Conservation (phyloP, 1,139 yeast species). For the Geotrichum reessii region DNA sequence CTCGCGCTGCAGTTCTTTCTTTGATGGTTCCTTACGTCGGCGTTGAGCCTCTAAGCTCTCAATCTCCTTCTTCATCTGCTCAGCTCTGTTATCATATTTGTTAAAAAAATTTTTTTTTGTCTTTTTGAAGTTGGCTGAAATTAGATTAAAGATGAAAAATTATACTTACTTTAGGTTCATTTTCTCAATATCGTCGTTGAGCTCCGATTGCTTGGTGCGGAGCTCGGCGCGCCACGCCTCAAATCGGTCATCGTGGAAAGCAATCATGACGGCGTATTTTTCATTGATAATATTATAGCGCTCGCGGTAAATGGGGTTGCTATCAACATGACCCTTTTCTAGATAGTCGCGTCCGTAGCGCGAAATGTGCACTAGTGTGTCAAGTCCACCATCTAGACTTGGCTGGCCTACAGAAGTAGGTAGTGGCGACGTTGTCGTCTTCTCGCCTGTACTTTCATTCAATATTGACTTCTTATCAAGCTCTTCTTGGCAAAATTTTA, state of each 20-base stretch:
- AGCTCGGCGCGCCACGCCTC: conserved; percentile 61
- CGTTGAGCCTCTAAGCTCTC: background rate
- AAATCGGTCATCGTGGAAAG: conserved; percentile 54
- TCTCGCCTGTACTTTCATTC: conserved; percentile 23
- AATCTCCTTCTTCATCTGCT: background rate
- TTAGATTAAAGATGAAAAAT: background rate
- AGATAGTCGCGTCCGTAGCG: conserved; percentile 37
- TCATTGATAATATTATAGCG: conserved; percentile 44
- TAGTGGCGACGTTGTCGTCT: background rate
- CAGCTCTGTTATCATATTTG: background rate
- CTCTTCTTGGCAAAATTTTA: conserved; percentile 53
- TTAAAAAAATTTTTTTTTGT: too few species aligned
- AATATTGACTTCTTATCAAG: conserved; percentile 33
- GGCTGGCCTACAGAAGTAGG: conserved; percentile 20
- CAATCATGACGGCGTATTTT: conserved; percentile 46
- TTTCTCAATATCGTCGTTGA: conserved; percentile 52
- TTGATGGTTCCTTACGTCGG: background rate
- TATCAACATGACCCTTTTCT: conserved; percentile 40
- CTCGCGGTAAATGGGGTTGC: conserved; percentile 47
- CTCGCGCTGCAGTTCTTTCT: background rate
- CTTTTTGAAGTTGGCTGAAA: too few species aligned
- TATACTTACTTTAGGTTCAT: background rate
- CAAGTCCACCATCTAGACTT: conserved; percentile 32
- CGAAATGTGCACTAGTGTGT: conserved; percentile 39
- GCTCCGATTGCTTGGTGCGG: conserved; percentile 48